These are phyloP conservation scores for Xylaria grammica DNA, from an alignment of 495 filamentous ascomycete species.

Conservation along the genomic window DNA sequence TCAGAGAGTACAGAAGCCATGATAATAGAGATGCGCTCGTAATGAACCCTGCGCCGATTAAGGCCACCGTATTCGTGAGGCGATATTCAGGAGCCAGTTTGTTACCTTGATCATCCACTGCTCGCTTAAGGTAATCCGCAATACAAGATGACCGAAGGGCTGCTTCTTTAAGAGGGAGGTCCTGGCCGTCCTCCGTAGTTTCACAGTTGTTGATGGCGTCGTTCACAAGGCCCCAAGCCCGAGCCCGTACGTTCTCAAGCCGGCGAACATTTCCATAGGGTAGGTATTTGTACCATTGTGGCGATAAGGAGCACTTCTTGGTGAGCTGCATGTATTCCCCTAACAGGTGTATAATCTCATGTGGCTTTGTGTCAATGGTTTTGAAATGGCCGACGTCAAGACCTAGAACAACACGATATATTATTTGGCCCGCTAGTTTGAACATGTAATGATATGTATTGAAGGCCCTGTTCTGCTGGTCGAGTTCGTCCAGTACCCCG, in stretches of 20 bases:
- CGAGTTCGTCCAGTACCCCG: constrained; percentile 52
- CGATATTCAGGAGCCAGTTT: background rate
- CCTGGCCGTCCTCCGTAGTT: background rate
- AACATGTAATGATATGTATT: constrained; percentile 61
- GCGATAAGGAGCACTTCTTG: constrained; percentile 48
- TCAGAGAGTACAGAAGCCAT: constrained; percentile 52
- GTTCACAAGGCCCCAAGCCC: background rate
- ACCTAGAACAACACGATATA: constrained; percentile 49
- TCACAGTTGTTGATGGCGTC: background rate
- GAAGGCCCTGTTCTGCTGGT: constrained; percentile 44
- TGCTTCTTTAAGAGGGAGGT: background rate
- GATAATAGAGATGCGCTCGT: constrained; percentile 53
- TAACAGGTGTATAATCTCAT: constrained; percentile 43
- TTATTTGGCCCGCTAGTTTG: constrained; percentile 51
- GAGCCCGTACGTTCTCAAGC: constrained; percentile 32
- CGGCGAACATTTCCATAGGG: constrained; percentile 47
- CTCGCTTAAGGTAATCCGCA: constrained; percentile 7
- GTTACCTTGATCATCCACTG: constrained; percentile 4
- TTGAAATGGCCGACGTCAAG: constrained; percentile 54
- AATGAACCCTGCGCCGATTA: constrained; percentile 52
- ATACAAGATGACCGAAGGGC: background rate
- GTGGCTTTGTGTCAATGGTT: constrained; percentile 1
- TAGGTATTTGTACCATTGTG: constrained; percentile 49
- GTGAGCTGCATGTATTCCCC: constrained; percentile 47
- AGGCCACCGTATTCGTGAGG: constrained; percentile 22